A percentile compares a stretch with the other conserved stretches of the same genome.
phyloP scores from a whole-genome alignment of 306 rosid species.

The Cicer pinnatifidum region DNA sequence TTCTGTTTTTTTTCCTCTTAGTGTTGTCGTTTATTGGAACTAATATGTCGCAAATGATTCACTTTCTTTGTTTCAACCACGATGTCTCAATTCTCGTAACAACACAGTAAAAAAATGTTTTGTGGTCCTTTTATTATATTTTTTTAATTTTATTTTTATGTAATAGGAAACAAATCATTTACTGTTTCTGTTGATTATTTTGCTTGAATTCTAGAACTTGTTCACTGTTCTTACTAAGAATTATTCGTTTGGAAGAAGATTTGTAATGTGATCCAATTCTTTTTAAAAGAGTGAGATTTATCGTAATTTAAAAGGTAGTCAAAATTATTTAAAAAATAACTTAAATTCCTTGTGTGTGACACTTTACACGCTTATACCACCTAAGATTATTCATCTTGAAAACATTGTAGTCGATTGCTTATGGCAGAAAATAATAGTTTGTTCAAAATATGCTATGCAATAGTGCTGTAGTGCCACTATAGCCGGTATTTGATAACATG shows the following conservation, averaged over 20 bases:
- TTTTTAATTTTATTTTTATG: slow-evolving; percentile 1
- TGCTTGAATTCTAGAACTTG: slow-evolving; percentile 31
- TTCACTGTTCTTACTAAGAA: slow-evolving; percentile 10
- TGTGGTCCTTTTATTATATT: background rate
- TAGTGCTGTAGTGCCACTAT: too few species aligned
- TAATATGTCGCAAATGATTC: slow-evolving; percentile 30
- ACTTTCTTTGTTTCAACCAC: slow-evolving; percentile 38
- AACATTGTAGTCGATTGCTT: too few species aligned
- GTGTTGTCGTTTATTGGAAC: slow-evolving; percentile 27
- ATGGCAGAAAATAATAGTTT: too few species aligned
- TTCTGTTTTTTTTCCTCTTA: slow-evolving; percentile 1
- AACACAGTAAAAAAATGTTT: background rate
- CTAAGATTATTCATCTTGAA: background rate
- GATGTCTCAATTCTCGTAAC: slow-evolving; percentile 40
- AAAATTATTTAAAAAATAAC: background rate
- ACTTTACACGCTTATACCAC: slow-evolving; percentile 5
- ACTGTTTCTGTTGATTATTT: slow-evolving; percentile 29
- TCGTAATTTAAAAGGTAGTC: background rate
- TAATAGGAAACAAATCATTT: background rate
- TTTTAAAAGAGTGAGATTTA: slow-evolving; percentile 2
- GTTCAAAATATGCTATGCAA: too few species aligned
- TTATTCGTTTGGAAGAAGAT: slow-evolving; percentile 15
- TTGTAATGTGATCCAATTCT: slow-evolving; percentile 16
- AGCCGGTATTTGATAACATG: too few species aligned
- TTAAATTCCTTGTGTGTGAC: slow-evolving; percentile 12